phyloP scores from a whole-genome alignment of 441 rosid species.

The Macaranga tanarius region DNA sequence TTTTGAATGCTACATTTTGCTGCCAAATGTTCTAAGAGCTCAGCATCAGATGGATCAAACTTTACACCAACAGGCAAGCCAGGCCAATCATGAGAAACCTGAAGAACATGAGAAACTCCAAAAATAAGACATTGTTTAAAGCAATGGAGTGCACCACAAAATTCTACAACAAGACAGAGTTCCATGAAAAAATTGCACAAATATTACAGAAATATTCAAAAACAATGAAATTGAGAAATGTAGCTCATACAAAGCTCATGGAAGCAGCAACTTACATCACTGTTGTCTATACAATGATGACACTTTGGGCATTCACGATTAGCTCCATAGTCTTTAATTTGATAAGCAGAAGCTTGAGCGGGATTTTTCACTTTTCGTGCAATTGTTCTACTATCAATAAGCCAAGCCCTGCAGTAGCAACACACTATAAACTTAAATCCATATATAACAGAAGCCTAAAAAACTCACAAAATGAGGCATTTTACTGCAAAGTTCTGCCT shows the following conservation, averaged over 20 bases:
- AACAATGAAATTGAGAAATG: slow-evolving; percentile 9
- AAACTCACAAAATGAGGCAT: background rate
- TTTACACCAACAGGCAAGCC: slow-evolving; percentile 92
- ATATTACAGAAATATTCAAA: background rate
- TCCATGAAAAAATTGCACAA: background rate
- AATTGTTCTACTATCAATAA: slow-evolving; percentile 64
- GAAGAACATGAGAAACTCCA: slow-evolving; percentile 23
- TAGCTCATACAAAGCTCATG: background rate
- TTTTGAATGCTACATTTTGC: slow-evolving; percentile 72
- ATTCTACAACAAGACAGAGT: background rate
- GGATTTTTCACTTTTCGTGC: slow-evolving; percentile 76
- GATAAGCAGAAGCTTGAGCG: slow-evolving; percentile 41
- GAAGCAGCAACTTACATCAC: slow-evolving; percentile 57
- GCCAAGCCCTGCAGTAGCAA: slow-evolving; percentile 64
- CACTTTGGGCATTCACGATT: slow-evolving; percentile 78
- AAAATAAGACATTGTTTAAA: background rate
- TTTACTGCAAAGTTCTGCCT: background rate
- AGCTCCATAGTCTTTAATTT: slow-evolving; percentile 63
- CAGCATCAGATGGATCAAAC: slow-evolving; percentile 87
- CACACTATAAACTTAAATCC: background rate
- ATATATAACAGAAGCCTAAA: background rate
- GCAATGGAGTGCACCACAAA: background rate
- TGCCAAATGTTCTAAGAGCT: slow-evolving; percentile 67
- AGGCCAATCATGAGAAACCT: slow-evolving; percentile 77
- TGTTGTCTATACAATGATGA: slow-evolving; percentile 58